A percentile compares a stretch with the other conserved stretches of the same genome.
These are phyloP conservation scores for Marasmius oreades DNA, from an alignment of 1,284 basidiomycete species.

Conservation along the genomic window DNA sequence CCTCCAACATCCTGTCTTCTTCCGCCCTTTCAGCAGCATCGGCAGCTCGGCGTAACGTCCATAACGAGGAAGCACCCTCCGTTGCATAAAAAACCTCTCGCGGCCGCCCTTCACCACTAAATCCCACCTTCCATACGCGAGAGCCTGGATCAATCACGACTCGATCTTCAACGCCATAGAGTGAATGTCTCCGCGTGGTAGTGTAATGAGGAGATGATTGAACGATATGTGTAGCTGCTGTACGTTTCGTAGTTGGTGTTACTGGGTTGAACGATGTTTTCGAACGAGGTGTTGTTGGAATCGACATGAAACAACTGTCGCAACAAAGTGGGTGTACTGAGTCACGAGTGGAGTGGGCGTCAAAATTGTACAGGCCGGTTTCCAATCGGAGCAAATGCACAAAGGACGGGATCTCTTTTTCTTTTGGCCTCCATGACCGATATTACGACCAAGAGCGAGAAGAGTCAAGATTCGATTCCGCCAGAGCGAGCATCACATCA, in stretches of 20 bases:
- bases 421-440: background rate
- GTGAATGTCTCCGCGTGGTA: slow-evolving; percentile 71
- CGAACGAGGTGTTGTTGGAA: slow-evolving; percentile 44
- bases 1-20: slow-evolving; percentile 67
- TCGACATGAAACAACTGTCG: slow-evolving; percentile 27
- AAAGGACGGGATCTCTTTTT: background rate
- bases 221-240: slow-evolving; percentile 42
- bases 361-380: background rate
- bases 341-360: no score
- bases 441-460: background rate
- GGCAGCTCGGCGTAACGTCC: slow-evolving; percentile 56
- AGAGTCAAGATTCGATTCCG: background rate
- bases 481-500: background rate
- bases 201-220: slow-evolving; percentile 75
- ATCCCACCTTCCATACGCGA: slow-evolving; percentile 84
- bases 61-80: slow-evolving; percentile 43
- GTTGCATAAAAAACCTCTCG: slow-evolving; percentile 68
- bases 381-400: background rate
- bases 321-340: no score
- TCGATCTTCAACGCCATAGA: slow-evolving; percentile 86
- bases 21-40: slow-evolving; percentile 61
- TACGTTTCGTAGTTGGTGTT: slow-evolving; percentile 51
- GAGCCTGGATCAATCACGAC: slow-evolving; percentile 84
- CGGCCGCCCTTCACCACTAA: slow-evolving; percentile 84
- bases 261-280: slow-evolving; percentile 35